Conservation (phyloP, 2,329 filamentous ascomycete species). For the Blastomyces silverae region DNA sequence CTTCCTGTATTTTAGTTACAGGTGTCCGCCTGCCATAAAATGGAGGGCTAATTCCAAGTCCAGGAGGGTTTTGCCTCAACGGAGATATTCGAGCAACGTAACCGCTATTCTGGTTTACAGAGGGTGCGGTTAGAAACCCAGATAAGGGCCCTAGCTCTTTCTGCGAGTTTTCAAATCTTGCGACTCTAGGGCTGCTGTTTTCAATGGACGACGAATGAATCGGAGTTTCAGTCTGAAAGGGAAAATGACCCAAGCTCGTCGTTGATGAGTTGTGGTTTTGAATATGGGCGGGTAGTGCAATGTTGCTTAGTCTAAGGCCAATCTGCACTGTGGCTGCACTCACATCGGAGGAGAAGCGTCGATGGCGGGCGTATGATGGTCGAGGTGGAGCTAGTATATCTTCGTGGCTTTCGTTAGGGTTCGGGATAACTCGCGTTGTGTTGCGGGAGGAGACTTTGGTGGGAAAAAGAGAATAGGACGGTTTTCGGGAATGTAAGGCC, state of each 20-base stretch:
- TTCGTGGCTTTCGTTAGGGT: constrained; percentile 19
- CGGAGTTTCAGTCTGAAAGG: neutral
- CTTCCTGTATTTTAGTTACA: neutral
- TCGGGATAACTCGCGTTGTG: constrained; percentile 17
- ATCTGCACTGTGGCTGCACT: constrained; percentile 27
- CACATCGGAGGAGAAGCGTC: constrained; percentile 24
- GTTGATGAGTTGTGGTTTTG: constrained; percentile 11
- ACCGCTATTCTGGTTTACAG: neutral
- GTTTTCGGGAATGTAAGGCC: constrained; percentile 9
- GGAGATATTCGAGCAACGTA: neutral
- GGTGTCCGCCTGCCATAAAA: neutral
- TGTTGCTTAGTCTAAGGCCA: constrained; percentile 26
- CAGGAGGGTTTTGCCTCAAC: neutral
- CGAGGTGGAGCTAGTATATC: constrained; percentile 21
- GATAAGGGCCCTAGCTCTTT: neutral
- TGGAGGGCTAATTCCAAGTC: neutral
- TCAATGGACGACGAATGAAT: neutral
- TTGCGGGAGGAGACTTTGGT: constrained; percentile 17
- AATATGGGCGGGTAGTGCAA: constrained; percentile 14
- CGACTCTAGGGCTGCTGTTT: neutral
- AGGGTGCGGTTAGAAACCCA: neutral
- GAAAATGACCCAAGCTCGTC: neutral
- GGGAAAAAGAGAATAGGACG: constrained; percentile 23
- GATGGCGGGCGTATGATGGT: constrained; percentile 21
- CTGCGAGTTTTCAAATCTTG: neutral